Conservation (phyloP, 192 early-diverging fungal species). For the Haplosporangium gracile region DNA sequence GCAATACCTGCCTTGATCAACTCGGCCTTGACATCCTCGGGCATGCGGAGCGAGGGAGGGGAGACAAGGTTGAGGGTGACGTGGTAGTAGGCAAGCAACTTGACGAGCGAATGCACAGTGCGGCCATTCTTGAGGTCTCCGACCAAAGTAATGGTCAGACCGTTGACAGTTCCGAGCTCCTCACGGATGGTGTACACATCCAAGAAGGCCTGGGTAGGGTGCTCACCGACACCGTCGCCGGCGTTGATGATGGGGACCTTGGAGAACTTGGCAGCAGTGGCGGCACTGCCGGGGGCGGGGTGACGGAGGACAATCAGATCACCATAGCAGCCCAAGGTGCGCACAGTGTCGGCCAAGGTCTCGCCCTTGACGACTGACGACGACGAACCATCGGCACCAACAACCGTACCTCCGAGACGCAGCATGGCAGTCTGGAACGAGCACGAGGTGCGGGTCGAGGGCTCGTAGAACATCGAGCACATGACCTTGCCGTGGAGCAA, state of each 20-base stretch:
- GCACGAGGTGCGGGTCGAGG: constrained; percentile 92
- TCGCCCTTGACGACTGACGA: constrained; percentile 98
- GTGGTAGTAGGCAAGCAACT: constrained; percentile 90
- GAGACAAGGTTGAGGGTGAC: constrained; percentile 96
- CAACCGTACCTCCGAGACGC: constrained; percentile 92
- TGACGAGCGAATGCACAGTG: constrained; percentile 96
- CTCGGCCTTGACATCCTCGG: constrained; percentile 85
- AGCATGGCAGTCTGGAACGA: constrained; percentile 97
- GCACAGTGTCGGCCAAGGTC: constrained; percentile 93
- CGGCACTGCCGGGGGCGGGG: constrained; percentile 88
- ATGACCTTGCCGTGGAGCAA: constrained; percentile 92
- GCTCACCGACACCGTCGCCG: constrained; percentile 97
- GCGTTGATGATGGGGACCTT: constrained; percentile 96
- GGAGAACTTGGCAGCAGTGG: constrained; percentile 87
- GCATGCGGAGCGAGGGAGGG: constrained; percentile 87
- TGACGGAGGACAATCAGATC: constrained; percentile 95
- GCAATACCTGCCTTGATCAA: constrained; percentile 60
- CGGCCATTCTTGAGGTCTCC: constrained; percentile 99
- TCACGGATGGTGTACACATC: constrained; percentile 81
- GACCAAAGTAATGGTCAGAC: constrained; percentile 94
- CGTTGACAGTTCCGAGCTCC: constrained; percentile 98
- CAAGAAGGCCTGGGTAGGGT: constrained; percentile 98
- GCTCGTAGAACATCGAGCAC: constrained; percentile 97
- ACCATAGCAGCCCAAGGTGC: constrained; percentile 92
- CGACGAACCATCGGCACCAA: constrained; percentile 84